A percentile compares a stretch with the other conserved stretches of the same genome.
These are phyloP conservation scores for Cyberlindnera mississippiensis DNA, from an alignment of 805 yeast genomes.

Conservation along the genomic window DNA sequence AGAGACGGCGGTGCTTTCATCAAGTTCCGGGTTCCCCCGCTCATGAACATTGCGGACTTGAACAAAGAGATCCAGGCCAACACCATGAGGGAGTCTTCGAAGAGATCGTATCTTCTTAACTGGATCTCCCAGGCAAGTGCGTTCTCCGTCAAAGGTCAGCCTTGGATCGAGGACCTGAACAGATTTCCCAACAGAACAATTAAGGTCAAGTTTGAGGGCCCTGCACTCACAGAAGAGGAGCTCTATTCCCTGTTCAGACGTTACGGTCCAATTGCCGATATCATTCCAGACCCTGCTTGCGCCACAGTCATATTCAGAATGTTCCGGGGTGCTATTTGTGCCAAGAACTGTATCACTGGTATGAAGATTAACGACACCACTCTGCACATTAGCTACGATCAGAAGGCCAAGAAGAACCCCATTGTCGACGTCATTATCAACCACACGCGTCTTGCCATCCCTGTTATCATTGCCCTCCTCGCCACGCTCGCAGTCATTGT, in stretches of 20 bases:
- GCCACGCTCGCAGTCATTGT: conserved; percentile 81
- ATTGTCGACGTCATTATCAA: conserved; percentile 55
- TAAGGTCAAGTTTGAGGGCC: conserved; percentile 72
- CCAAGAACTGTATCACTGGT: conserved; percentile 89
- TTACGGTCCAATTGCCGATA: conserved; percentile 80
- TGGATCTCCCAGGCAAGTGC: conserved; percentile 49
- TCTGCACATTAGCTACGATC: conserved; percentile 71
- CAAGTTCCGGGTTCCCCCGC: conserved; percentile 59
- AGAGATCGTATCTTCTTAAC: conserved; percentile 30
- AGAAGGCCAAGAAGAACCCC: conserved; percentile 47
- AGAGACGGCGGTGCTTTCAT: conserved; percentile 96
- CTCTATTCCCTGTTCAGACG: conserved; percentile 78
- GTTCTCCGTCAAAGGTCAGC: conserved; percentile 81
- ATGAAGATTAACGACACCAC: conserved; percentile 57
- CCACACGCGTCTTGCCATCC: conserved; percentile 82
- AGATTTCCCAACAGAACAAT: conserved; percentile 65
- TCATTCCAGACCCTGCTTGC: conserved; percentile 47
- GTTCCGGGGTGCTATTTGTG: conserved; percentile 70
- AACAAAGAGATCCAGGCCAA: conserved; percentile 49
- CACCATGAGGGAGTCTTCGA: conserved; percentile 35
- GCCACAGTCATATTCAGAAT: conserved; percentile 53
- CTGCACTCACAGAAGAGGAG: conserved; percentile 72
- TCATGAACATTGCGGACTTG: conserved; percentile 45
- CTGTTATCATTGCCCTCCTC: conserved; percentile 69
- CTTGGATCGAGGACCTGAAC: conserved; percentile 94